phyloP scores from a whole-genome alignment of 2,329 filamentous ascomycete genomes.

The Nemania sp. region DNA sequence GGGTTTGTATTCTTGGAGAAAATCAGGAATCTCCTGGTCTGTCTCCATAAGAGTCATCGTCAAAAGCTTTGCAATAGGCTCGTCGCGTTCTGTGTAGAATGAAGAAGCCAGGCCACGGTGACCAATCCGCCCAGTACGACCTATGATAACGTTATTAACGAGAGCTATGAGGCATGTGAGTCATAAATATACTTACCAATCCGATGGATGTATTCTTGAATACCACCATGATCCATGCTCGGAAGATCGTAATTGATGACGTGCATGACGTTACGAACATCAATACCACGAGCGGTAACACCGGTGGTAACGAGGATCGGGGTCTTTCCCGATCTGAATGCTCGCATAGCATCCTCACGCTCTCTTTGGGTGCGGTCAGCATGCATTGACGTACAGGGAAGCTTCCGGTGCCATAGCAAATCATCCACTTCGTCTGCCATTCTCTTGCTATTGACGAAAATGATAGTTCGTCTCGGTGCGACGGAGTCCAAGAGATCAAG shows the following conservation, averaged over 20 bases:
- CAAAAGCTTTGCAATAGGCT: conserved; percentile 71
- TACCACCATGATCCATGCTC: conserved; percentile 73
- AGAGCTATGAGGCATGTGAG: neutral
- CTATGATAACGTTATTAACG: conserved; percentile 45
- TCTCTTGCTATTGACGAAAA: conserved; percentile 85
- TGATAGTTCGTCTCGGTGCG: conserved; percentile 75
- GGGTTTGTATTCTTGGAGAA: conserved; percentile 68
- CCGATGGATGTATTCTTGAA: conserved; percentile 90
- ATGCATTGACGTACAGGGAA: conserved; percentile 89
- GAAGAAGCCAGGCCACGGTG: conserved; percentile 84
- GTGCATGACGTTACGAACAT: conserved; percentile 83
- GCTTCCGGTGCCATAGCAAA: conserved; percentile 74
- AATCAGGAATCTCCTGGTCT: conserved; percentile 78
- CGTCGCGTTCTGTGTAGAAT: conserved; percentile 81
- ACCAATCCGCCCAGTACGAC: conserved; percentile 92
- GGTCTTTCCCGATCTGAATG: conserved; percentile 73
- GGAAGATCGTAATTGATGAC: conserved; percentile 95
- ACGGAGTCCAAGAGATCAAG: conserved; percentile 72
- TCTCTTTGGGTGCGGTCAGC: conserved; percentile 84
- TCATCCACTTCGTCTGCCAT: conserved; percentile 85
- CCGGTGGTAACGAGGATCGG: conserved; percentile 88
- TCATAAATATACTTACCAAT: conserved; percentile 74
- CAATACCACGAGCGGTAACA: conserved; percentile 84
- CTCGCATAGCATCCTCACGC: conserved; percentile 87
- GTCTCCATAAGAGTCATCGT: conserved; percentile 83